Evolutionary conservation across 1,139 yeast species (phyloP).

Genomic region (Lodderomyces beijingensis): DNA sequence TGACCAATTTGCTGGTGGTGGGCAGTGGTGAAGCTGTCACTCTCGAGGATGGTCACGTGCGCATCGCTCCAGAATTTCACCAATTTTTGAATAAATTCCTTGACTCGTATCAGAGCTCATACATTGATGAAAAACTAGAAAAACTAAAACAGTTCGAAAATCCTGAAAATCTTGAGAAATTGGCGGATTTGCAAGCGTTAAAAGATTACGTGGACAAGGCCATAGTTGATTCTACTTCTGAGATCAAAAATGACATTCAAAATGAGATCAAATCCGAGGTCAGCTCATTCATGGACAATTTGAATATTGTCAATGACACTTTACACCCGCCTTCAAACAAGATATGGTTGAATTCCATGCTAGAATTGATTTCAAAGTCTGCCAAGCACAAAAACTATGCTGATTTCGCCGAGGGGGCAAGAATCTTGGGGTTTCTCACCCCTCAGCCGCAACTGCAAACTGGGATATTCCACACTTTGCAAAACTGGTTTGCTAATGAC

Average conservation of each 20-base stretch:
- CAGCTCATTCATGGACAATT: constrained; percentile 26
- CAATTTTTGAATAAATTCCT: constrained; percentile 32
- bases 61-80: constrained; percentile 38
- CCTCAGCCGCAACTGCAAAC: constrained; percentile 13
- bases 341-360: constrained; percentile 19
- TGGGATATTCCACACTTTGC: constrained; percentile 23
- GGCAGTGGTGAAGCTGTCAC: constrained; percentile 13
- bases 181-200: constrained; percentile 6
- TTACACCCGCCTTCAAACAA: constrained; percentile 5
- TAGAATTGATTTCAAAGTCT: constrained; percentile 34
- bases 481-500: constrained; percentile 30
- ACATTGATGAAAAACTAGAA: constrained; percentile 9
- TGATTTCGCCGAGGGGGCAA: constrained; percentile 36
- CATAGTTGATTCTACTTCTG: constrained; percentile 4
- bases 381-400: constrained; percentile 40
- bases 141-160: no score
- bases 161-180: constrained; percentile 5
- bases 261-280: constrained; percentile 14
- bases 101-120: constrained; percentile 20
- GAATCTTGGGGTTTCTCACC: constrained; percentile 42
- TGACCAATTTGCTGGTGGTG: no score
- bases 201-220: constrained; percentile 6
- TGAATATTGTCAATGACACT: constrained; percentile 11
- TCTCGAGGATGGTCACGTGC: constrained; percentile 31
- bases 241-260: constrained; percentile 3